Evolutionary conservation across 129 eudicot species (phyloP).

Genomic region (Artemisia annua): DNA sequence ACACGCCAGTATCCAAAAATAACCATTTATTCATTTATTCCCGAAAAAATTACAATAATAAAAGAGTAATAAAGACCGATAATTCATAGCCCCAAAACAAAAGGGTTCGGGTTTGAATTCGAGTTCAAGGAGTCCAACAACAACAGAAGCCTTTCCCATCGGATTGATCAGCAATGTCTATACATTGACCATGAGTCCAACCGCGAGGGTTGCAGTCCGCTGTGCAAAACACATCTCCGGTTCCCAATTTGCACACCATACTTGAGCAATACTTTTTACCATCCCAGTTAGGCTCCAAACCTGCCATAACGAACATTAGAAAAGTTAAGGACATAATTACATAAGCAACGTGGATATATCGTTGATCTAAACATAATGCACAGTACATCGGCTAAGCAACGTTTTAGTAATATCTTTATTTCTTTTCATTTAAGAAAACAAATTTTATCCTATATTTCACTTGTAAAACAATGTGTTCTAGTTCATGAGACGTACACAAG

Average conservation of each 20-base stretch:
- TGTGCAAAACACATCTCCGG: constrained; percentile 10
- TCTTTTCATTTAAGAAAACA: no score
- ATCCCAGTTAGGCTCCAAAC: not conserved
- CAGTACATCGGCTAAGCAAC: no score
- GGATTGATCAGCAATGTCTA: not conserved
- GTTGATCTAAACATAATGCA: not conserved
- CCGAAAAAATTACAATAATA: not conserved
- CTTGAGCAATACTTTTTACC: constrained; percentile 12
- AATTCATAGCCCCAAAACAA: not conserved
- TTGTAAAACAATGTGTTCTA: no score
- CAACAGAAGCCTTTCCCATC: constrained; percentile 4
- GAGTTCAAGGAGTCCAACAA: constrained; percentile 14
- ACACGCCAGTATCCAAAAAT: no score
- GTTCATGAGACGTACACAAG: no score
- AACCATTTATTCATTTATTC: not conserved
- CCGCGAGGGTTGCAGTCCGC: constrained; percentile 13
- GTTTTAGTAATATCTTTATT: not conserved
- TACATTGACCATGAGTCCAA: constrained; percentile 22
- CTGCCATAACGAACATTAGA: not conserved
- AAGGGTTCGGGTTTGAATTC: not conserved
- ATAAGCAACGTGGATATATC: no score
- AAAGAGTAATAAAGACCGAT: not conserved
- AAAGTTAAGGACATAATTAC: not conserved
- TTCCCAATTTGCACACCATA: constrained; percentile 13
- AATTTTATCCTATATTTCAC: no score